Evolutionary conservation across 1,284 basidiomycete species (phyloP).

Genomic region (Leccinum subatratum): DNA sequence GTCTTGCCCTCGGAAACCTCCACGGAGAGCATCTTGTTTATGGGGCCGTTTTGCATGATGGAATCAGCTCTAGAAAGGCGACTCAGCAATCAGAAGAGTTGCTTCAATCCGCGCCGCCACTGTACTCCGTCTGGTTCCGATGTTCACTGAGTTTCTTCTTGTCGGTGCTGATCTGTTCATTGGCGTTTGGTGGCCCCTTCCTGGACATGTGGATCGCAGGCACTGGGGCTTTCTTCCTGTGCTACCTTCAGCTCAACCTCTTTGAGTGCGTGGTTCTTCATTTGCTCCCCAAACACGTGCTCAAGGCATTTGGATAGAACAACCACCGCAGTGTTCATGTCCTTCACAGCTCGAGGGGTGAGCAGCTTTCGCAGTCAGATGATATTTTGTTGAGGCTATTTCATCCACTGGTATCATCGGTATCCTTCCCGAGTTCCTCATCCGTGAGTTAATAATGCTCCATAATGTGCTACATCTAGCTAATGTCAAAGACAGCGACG

Average conservation of each 20-base stretch:
- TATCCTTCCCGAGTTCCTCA: conserved; percentile 79
- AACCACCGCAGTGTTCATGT: conserved; percentile 74
- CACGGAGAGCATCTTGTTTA: conserved; percentile 76
- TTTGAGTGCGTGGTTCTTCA: conserved; percentile 65
- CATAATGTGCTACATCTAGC: conserved; percentile 5
- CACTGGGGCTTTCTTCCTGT: conserved; percentile 57
- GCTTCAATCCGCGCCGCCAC: conserved; percentile 48
- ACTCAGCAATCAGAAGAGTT: conserved; percentile 47
- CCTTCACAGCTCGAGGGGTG: conserved; percentile 74
- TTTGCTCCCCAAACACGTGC: conserved; percentile 7
- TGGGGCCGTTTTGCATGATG: conserved; percentile 76
- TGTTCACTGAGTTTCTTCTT: conserved; percentile 66
- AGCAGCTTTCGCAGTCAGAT: conserved; percentile 68
- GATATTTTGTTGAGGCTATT: conserved; percentile 83
- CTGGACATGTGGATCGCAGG: conserved; percentile 80
- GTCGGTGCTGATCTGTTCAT: conserved; percentile 72
- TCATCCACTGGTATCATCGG: conserved; percentile 78
- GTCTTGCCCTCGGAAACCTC: conserved; percentile 70
- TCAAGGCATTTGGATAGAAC: conserved; percentile 48
- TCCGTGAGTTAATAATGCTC: conserved; percentile 47
- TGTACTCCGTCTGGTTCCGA: conserved; percentile 58
- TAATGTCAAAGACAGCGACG: conserved; percentile 51
- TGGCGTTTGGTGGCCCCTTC: conserved; percentile 81
- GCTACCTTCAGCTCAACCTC: conserved; percentile 69
- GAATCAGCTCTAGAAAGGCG: conserved; percentile 73